These are phyloP conservation scores for Magnusiomyces fungicola DNA, from an alignment of 1,139 yeast genomes.

Conservation along the genomic window DNA sequence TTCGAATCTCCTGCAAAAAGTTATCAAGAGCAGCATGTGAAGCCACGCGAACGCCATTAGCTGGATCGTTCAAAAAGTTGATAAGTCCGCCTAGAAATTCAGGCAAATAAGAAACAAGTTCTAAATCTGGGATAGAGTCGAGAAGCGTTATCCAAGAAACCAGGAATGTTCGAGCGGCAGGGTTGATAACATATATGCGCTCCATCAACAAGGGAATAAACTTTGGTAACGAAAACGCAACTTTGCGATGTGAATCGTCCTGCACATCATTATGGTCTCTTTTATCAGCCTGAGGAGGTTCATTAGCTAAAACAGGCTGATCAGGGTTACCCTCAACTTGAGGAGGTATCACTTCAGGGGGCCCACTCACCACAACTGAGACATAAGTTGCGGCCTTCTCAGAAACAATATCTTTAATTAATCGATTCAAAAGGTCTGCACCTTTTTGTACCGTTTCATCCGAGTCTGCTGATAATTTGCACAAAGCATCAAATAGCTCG, in stretches of 20 bases:
- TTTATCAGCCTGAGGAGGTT: constrained; percentile 14
- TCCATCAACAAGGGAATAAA: constrained; percentile 88
- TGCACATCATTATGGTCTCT: constrained; percentile 4
- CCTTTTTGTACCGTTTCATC: constrained; percentile 93
- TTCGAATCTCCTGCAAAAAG: constrained; percentile 71
- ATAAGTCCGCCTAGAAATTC: constrained; percentile 82
- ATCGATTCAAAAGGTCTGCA: constrained; percentile 84
- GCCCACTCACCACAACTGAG: constrained; percentile 53
- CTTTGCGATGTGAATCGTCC: constrained; percentile 28
- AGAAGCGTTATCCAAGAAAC: constrained; percentile 89
- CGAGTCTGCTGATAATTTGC: constrained; percentile 81
- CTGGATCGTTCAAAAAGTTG: constrained; percentile 72
- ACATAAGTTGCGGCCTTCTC: constrained; percentile 90
- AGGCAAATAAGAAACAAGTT: constrained; percentile 78
- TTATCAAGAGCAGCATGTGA: constrained; percentile 72
- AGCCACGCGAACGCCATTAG: constrained; percentile 80
- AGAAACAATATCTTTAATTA: constrained; percentile 90
- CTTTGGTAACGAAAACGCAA: constrained; percentile 78
- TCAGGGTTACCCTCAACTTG: constrained; percentile 30
- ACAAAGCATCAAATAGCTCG: constrained; percentile 88
- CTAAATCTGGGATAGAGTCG: constrained; percentile 89
- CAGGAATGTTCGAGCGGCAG: constrained; percentile 83
- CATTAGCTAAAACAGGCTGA: constrained; percentile 21
- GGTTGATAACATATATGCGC: constrained; percentile 85
- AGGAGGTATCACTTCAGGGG: constrained; percentile 34